Conservation (phyloP, 345 rosid species). For the Gossypium longicalyx region DNA sequence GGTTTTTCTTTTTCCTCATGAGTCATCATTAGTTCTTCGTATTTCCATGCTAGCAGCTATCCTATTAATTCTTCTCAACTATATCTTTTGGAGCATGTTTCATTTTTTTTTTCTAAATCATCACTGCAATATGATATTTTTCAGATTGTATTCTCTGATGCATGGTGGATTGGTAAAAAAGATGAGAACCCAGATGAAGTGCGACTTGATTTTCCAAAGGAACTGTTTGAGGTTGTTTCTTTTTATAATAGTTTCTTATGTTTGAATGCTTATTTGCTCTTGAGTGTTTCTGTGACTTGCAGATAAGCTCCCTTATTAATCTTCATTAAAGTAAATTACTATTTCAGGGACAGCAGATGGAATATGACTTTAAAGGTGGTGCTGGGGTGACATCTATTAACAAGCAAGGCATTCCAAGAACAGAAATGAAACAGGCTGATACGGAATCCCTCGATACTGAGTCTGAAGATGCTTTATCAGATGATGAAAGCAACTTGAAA, state of each 20-base stretch:
- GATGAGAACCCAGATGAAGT: constrained; percentile 86
- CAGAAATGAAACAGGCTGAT: constrained; percentile 35
- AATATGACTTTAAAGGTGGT: constrained; percentile 72
- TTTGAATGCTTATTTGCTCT: background rate
- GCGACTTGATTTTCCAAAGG: constrained; percentile 70
- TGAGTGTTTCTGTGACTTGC: background rate
- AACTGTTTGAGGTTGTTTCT: constrained; percentile 56
- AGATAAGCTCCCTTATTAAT: background rate
- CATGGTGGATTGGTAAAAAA: constrained; percentile 92
- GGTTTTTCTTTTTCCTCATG: background rate
- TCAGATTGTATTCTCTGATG: constrained; percentile 87
- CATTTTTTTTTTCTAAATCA: background rate
- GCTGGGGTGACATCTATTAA: constrained; percentile 46
- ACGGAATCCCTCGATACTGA: constrained; percentile 46
- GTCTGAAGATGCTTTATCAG: constrained; percentile 44
- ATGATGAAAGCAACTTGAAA: constrained; percentile 31
- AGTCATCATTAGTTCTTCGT: background rate
- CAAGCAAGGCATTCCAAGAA: constrained; percentile 28
- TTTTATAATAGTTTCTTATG: background rate
- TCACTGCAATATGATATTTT: constrained; percentile 14
- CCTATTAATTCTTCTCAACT: background rate
- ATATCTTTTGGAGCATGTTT: background rate
- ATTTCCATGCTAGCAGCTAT: background rate
- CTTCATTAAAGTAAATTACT: background rate
- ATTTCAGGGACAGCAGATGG: constrained; percentile 48